Conservation (phyloP, 169 alveolate species). For the Cyclospora cayetanensis region DNA sequence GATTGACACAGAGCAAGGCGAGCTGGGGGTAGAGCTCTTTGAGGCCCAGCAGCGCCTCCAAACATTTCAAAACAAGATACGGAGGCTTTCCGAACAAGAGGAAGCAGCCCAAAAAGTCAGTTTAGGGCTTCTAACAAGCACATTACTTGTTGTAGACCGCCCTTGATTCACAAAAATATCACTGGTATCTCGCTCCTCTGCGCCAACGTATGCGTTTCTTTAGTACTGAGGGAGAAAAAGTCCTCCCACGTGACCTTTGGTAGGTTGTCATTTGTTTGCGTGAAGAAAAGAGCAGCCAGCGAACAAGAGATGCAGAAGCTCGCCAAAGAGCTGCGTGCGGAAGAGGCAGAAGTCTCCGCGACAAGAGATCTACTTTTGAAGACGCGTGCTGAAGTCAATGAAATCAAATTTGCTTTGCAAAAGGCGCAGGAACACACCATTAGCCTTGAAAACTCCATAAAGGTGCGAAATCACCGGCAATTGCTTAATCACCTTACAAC, state of each 20-base stretch:
- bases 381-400: conserved; percentile 90
- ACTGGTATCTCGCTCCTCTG: too few relatives aligned
- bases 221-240: too few relatives aligned
- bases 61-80: conserved; percentile 84
- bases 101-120: conserved; percentile 73
- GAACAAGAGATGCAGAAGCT: conserved; percentile 82
- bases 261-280: conserved; percentile 61
- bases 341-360: conserved; percentile 85
- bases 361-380: conserved; percentile 81
- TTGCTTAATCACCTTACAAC: too few relatives aligned
- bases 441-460: conserved; percentile 86
- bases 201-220: too few relatives aligned
- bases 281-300: conserved; percentile 84
- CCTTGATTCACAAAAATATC: too few relatives aligned
- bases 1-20: conserved; percentile 82
- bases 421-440: conserved; percentile 84
- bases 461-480: conserved; percentile 64
- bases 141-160: too few relatives aligned
- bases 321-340: conserved; percentile 79
- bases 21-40: conserved; percentile 85
- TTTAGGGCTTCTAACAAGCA: too few relatives aligned
- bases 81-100: conserved; percentile 83
- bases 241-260: too few relatives aligned
- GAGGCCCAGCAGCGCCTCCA: conserved; percentile 89
- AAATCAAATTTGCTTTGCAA: conserved; percentile 86